These are phyloP conservation scores for Albophoma yamanashiensis DNA, from an alignment of 2,329 filamentous ascomycete species.

Conservation along the genomic window DNA sequence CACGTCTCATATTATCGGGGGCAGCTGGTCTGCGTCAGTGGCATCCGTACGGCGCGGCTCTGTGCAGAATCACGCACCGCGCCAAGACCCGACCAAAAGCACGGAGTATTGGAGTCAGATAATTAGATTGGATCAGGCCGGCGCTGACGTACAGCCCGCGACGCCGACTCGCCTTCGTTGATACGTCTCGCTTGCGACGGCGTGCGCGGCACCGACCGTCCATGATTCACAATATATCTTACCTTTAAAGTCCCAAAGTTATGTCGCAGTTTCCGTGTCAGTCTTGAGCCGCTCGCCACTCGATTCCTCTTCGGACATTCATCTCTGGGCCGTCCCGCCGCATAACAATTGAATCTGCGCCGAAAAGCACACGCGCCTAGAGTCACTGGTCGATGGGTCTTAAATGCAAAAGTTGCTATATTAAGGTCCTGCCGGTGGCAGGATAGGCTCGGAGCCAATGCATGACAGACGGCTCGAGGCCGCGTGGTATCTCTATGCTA, in stretches of 20 bases:
- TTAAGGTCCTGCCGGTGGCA: neutral
- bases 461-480: neutral
- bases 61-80: neutral
- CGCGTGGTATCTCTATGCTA: constrained; percentile 6
- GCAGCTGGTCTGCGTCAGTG: neutral
- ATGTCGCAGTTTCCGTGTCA: neutral
- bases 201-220: neutral
- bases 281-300: neutral
- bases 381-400: neutral
- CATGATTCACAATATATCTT: neutral
- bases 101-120: neutral
- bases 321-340: neutral
- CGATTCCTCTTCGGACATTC: neutral
- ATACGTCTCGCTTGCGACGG: neutral
- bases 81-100: neutral
- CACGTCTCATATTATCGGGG: neutral
- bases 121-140: neutral
- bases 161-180: neutral
- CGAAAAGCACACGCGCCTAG: neutral
- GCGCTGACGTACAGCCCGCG: neutral
- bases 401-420: neutral
- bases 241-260: neutral
- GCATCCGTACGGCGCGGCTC: neutral
- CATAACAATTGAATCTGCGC: neutral
- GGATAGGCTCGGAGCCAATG: neutral